Evolutionary conservation across 1,284 basidiomycete species (phyloP).

Genomic region (Trametes sp.): DNA sequence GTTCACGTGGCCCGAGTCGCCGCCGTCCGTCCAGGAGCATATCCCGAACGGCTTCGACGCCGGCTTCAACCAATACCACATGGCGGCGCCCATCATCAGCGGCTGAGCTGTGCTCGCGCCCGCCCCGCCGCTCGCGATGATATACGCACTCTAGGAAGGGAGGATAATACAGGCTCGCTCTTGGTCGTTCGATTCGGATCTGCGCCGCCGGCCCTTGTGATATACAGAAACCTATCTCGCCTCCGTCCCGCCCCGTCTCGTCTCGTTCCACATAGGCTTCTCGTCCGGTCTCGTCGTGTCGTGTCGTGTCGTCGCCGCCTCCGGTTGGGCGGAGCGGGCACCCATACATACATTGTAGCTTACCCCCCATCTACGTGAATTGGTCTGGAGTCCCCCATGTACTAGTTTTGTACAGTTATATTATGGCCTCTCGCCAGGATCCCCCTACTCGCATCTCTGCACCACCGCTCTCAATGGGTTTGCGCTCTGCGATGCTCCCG

Average conservation of each 20-base stretch:
- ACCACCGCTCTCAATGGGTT: too few species aligned
- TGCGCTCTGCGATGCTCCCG: too few species aligned
- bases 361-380: constrained; percentile 9
- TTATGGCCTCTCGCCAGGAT: not conserved
- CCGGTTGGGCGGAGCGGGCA: not conserved
- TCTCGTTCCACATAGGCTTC: not conserved
- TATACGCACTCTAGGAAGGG: constrained; percentile 1
- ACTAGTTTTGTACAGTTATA: constrained; percentile 16
- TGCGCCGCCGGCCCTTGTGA: not conserved
- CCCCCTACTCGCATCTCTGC: not conserved
- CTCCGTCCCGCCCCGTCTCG: not conserved
- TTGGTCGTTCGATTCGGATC: not conserved
- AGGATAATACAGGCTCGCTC: constrained; percentile 6
- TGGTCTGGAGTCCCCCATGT: not conserved
- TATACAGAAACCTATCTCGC: not conserved
- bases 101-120: constrained; percentile 14
- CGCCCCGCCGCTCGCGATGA: too few species aligned
- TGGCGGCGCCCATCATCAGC: constrained; percentile 30
- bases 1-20: constrained; percentile 36
- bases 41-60: constrained; percentile 26
- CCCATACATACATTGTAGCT: constrained; percentile 5
- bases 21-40: constrained; percentile 22
- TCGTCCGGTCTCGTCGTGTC: too few species aligned
- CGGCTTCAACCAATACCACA: constrained; percentile 25
- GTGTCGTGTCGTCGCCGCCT: not conserved